A percentile compares a stretch with the other conserved stretches of the same genome.
phyloP scores from a whole-genome alignment of 495 filamentous ascomycete genomes.

The Penicillium verhagenii region DNA sequence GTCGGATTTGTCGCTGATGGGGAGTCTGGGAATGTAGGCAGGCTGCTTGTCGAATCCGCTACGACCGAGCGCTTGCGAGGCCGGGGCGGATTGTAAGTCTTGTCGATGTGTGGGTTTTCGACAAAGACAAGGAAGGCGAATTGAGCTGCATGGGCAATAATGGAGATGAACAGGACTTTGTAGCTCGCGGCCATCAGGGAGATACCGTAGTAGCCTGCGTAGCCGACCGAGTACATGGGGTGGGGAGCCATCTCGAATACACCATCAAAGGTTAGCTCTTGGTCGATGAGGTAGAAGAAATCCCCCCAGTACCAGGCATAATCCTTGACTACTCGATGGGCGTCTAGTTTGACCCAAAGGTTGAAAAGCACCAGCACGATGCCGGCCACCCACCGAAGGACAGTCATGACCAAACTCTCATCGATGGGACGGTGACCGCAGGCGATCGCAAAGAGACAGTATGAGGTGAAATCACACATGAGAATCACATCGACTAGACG shows the following conservation, averaged over 20 bases:
- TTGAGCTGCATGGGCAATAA: slow-evolving; percentile 91
- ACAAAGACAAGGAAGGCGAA: slow-evolving; percentile 86
- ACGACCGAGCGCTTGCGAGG: slow-evolving; percentile 59
- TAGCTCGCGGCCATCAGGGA: slow-evolving; percentile 99
- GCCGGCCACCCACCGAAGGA: slow-evolving; percentile 78
- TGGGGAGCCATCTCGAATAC: slow-evolving; percentile 99
- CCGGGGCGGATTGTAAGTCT: slow-evolving; percentile 90
- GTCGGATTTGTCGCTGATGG: slow-evolving; percentile 35
- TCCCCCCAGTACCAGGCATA: slow-evolving; percentile 99
- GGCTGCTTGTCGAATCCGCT: slow-evolving; percentile 37
- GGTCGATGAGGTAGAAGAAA: slow-evolving; percentile 98
- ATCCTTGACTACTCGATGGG: slow-evolving; percentile 97
- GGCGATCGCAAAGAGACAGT: slow-evolving; percentile 91
- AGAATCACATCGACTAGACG: slow-evolving; percentile 93
- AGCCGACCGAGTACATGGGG: slow-evolving; percentile 99
- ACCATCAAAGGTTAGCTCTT: slow-evolving; percentile 96
- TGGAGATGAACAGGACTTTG: slow-evolving; percentile 92
- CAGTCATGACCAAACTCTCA: slow-evolving; percentile 67
- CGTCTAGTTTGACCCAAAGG: slow-evolving; percentile 97
- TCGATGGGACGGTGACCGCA: slow-evolving; percentile 71
- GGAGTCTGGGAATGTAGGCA: slow-evolving; percentile 32
- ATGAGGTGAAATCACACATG: slow-evolving; percentile 97
- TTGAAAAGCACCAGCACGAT: slow-evolving; percentile 87
- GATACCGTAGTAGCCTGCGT: slow-evolving; percentile 97
- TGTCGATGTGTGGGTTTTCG: slow-evolving; percentile 97